Base-by-base conservation (phyloP, 2,329 filamentous ascomycete genomes). In the Xylaria sp. region DNA sequence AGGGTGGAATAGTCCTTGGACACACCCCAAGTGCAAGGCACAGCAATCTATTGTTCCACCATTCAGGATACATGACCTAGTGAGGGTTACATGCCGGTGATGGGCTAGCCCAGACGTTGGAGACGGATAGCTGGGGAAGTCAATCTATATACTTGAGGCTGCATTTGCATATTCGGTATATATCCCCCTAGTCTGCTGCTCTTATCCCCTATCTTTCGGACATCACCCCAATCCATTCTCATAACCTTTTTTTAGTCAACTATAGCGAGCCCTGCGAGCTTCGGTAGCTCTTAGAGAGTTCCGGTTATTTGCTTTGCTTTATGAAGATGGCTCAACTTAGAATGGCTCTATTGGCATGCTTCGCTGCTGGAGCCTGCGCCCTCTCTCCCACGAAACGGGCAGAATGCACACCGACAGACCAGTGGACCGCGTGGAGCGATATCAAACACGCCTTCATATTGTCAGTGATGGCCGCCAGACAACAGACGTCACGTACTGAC, bases 391-490 rank as follows among this genome's bases (percentile, higher is more conserved):
- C 34, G n/a, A 48, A 5, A 41, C 45, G 44, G 21, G 52, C 11
- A 2, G 18, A 43, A 38, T 62, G 54, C 24, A 24, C 52, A 1
- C 42, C 44, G 5, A 62, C 60, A 13, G 26, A 42, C 17, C 46
- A 54, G 45, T 76, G 72, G 71, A 64, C 66, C 0, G 72, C 69
- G 9, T 76, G 70, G 68, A 44, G 65, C 5, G 63, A 66, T 29
- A 66, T 77, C 54, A 74, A 75, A 59, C 63, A 76, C 56, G 68
- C 72, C 2, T 77, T 77, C 52, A 67, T 74, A 42, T 77, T 77
- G 72, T 77, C 51, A 70, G 72, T 56, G 34, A 21, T 7, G 4
- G 16, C 20, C 21, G 45, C 21, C 8, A 46, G 46, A 17, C 29
- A 7, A 8, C 38, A 6, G 13, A 9, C 22, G 11, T 2, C 37